Base-by-base conservation (phyloP, 352 stramenopile species). In the Phytopythium sindhum region DNA sequence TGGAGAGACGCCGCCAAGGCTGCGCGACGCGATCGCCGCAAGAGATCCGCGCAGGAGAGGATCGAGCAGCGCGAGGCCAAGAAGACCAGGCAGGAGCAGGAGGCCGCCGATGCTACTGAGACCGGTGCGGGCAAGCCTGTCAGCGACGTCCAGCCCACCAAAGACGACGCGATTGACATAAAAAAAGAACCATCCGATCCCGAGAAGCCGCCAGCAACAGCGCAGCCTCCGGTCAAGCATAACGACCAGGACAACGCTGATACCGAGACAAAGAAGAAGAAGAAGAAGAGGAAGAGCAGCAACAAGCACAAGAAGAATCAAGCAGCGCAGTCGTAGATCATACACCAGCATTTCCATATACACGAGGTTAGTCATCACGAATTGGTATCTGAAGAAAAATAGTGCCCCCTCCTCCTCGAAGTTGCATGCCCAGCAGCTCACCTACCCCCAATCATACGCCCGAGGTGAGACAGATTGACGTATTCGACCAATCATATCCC, bases 1-100 rank as follows among this genome's bases (percentile, higher is more conserved):
- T 92, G 84, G 81, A 74, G 76, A 59, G 81, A 91, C 15, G 75
- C 80, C 3, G 75, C 77, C 11, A 94, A 94, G 63, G 72, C 74
- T 10, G 69, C 73, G 23, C 73, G 84, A 12, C 87, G 84, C 58
- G 71, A 87, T 37, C 66, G 74, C 15, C 73, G 86, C n/a, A 89
- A 92, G 60, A 74, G 73, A 15, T 74, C 84, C 15, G 80, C 80
- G 0, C 73, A 87, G 62, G 74, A 82, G 53, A 74, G 76, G 23
- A 64, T 84, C 33, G 63, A 75, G 0, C 66, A 88, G 54, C 63
- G 69, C 41, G 64, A 80, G 14, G 62, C 56, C 0, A 83, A 84
- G 59, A 73, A 65, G 44, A 84, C 47, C 62, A 70, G 47, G 71
- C 23, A 37, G 48, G 31, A 60, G n/a, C 35, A 60, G 24, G 17